Evolutionary conservation across 1,284 basidiomycete genomes (phyloP), one percentile per base, ranked within the genome.

Genomic region (Ganoderma sinense): DNA sequence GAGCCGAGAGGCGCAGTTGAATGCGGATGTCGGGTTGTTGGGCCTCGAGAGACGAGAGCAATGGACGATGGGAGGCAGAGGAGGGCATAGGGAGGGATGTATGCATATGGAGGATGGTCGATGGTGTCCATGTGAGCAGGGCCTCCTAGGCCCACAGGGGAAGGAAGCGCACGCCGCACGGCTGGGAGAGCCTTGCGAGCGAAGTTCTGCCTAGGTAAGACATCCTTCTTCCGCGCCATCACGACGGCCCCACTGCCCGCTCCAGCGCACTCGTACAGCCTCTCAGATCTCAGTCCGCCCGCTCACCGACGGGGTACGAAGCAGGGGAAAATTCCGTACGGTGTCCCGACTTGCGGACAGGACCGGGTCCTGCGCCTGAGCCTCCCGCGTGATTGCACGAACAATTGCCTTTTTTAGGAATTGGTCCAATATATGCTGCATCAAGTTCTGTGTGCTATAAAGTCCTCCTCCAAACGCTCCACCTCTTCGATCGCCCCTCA

Each of bases 311-410:
- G 69, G 68, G 66, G 69, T 41, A 43, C 65, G 62, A 29, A 55
- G 39, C 33, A 33, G n/a, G 48, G 33, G 41, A 33, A 51, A 23
- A 26, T 65, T 66, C 73, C 74, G 73, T 62, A 67, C 76, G 76
- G 76, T 73, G 65, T 73, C 75, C 76, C 76, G 76, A 64, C 56
- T 45, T 40, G 45, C 76, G 76, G 76, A 75, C 73, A 74, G 74
- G 65, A 74, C 76, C 76, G 76, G 76, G 76, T 69, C 55, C n/a
- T 53, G 64, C 31, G 29, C 62, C 36, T 31, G 23, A 61, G 23
- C 40, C 58, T 69, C 67, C 64, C 71, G 65, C 67, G 71, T 75
- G 75, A 75, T 75, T 74, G 67, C 75, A 73, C 69, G 45, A 69
- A 43, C 2, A 58, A 45, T 55, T 72, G 36, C 73, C 73, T 53